Evolutionary conservation across 352 stramenopile genomes (phyloP).

Genomic region (Phytophthora megakarya): DNA sequence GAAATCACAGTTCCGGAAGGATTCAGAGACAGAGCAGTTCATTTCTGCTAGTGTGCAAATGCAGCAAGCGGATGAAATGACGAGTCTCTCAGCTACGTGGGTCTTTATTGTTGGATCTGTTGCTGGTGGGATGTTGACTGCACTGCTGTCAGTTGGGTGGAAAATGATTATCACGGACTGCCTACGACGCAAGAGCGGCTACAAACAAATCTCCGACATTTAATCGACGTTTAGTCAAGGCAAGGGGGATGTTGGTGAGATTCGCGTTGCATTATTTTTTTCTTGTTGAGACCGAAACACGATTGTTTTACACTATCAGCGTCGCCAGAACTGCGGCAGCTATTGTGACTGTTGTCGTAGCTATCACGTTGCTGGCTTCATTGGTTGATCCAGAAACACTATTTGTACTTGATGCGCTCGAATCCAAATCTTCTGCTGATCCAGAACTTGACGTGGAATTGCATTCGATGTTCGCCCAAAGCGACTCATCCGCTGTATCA

Average conservation of each 20-base stretch:
- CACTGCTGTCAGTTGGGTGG: slow-evolving; percentile 29
- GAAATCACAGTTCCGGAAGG: background rate
- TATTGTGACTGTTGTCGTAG: background rate
- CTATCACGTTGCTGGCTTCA: too few species aligned
- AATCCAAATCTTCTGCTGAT: too few species aligned
- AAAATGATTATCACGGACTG: slow-evolving; percentile 35
- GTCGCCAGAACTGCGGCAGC: background rate
- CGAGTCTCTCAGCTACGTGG: slow-evolving; percentile 11
- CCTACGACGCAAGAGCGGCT: slow-evolving; percentile 26
- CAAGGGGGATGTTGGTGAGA: background rate
- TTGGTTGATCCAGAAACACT: too few species aligned
- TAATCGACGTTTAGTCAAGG: slow-evolving; percentile 25
- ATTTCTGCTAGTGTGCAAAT: slow-evolving; percentile 21
- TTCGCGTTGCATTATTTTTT: background rate
- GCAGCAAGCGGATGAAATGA: slow-evolving; percentile 19
- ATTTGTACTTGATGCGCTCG: too few species aligned
- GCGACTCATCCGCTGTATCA: slow-evolving; percentile 26
- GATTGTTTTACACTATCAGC: background rate
- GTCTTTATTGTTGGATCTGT: slow-evolving; percentile 33
- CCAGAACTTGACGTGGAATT: too few species aligned
- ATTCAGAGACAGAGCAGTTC: slow-evolving; percentile 1
- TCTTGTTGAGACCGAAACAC: background rate
- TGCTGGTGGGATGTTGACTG: slow-evolving; percentile 31
- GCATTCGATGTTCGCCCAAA: slow-evolving; percentile 39
- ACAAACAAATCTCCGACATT: slow-evolving; percentile 28